Evolutionary conservation across 345 rosid genomes (phyloP), one percentile per base, ranked within the genome.

Genomic region (Raphanus sativus): DNA sequence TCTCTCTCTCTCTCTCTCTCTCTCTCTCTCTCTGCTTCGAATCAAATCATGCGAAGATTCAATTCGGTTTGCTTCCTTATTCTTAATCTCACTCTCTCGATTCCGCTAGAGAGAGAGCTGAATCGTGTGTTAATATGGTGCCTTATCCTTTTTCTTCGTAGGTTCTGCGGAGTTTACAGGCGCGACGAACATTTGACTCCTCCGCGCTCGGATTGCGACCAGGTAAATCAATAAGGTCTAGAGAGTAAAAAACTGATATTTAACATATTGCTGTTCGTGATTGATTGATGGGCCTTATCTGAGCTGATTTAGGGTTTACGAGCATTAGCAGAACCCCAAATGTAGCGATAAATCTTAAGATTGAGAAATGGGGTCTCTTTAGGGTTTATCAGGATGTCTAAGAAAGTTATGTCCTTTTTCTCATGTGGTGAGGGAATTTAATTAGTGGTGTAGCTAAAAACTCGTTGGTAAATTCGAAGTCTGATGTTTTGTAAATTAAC

Each of bases 131-230:
- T 42, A 25, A 1, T 59, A 0, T 24, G 3, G 4, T 70, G 12
- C 29, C 5, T 30, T 10, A 71, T 77, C 55, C 2, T 28, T 40
- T 77, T 40, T 75, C 56, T 4, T 12, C 50, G 9, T 67, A 89
- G 98, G 82, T 82, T 76, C 86, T 85, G 80, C 85, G 85, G 80
- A 87, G 65, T 65, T 74, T 86, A 59, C 79, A 76, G 59, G 75
- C 85, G 25, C 83, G 81, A 3, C 9, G 74, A 10, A 77, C 81
- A 25, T 59, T 71, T n/a, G 86, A 82, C 64, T 75, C 85, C 68
- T 5, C 83, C 0, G n/a, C n/a, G n/a, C 42, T 76, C 32, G 61
- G 52, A 36, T 50, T 30, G 63, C 80, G 74, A 65, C 84, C 77
- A 77, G 86, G 98, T 86, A n/a, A n/a, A n/a, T n/a, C n/a, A n/a